These are phyloP conservation scores for Bipolaris bicolor DNA, from an alignment of 2,329 filamentous ascomycete genomes.

Conservation along the genomic window DNA sequence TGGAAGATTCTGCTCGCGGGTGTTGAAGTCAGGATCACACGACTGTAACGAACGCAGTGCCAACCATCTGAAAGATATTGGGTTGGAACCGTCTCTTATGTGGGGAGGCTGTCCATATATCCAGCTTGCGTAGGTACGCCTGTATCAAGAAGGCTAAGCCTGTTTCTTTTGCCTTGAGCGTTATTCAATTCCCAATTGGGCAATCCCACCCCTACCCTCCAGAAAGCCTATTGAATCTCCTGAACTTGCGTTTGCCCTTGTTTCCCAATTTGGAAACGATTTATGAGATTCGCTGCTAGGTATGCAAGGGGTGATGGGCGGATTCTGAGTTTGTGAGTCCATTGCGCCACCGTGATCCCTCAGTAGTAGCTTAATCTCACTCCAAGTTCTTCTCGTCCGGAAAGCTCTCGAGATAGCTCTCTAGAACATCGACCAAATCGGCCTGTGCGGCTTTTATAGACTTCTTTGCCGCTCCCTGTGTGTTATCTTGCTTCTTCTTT, in stretches of 20 bases:
- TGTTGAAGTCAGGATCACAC: background rate
- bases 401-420: conserved; percentile 27
- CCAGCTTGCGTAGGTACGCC: background rate
- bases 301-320: background rate
- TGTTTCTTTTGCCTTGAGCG: conserved; percentile 2
- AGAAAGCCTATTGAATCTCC: background rate
- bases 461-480: conserved; percentile 1
- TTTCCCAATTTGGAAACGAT: background rate
- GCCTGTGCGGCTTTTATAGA: conserved; percentile 6
- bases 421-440: conserved; percentile 32
- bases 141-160: background rate
- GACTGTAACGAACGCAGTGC: background rate
- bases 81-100: background rate
- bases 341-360: background rate
- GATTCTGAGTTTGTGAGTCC: background rate
- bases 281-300: background rate
- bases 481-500: conserved; percentile 37
- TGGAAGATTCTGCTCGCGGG: background rate
- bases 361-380: background rate
- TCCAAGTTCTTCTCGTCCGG: background rate
- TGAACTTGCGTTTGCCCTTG: background rate
- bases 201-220: background rate
- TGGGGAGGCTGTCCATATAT: background rate
- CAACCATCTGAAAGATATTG: background rate
- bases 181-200: conserved; percentile 5